Evolutionary conservation across 129 eudicot genomes (phyloP), one percentile per base, ranked within the genome.

Genomic region (Smallanthus sonchifolius): DNA sequence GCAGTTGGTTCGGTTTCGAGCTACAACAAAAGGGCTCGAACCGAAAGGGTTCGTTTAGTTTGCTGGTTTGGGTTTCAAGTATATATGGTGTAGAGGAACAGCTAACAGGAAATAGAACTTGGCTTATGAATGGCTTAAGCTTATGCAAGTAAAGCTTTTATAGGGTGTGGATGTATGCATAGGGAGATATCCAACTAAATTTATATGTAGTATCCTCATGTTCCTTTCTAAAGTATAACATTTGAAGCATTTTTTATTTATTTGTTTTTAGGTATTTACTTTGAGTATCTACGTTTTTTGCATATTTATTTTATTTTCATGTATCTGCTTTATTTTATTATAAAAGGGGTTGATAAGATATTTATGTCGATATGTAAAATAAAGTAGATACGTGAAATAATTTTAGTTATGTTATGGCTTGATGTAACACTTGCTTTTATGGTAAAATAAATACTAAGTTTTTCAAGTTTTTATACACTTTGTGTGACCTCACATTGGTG

Each of bases 401-500:
- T 15, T 49, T 47, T 1, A 6, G 2, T 49, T n/a, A 5, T 7
- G 7, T 5, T 49, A 49, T 49, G n/a, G 30, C 30, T 24, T 24
- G 14, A 49, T 20, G 57, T 2, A 59, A 59, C 5, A 59, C 37
- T 59, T 11, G 14, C 30, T 28, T 30, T 28, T 28, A 65, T 65
- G 13, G 43, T 52, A 36, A 76, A 75, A 75, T 28, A 66, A 10
- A 34, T 42, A 28, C 2, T 10, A 24, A 15, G 3, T 24, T 57
- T 69, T 32, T 2, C 20, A 63, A 51, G 39, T 39, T 71, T 62
- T 10, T 78, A 70, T 78, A 71, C 82, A 65, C 82, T 71, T 71
- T 78, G 82, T 64, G 77, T 70, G 73, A 51, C 77, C 82, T 65
- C 67, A 63, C 73, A 78, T 71, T 71, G 73, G 44, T 78, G 82